Percentiles rank a stretch among this genome's conserved stretches.
Conservation (phyloP, 1,139 yeast species). For the Zygotorulaspora mrakii region DNA sequence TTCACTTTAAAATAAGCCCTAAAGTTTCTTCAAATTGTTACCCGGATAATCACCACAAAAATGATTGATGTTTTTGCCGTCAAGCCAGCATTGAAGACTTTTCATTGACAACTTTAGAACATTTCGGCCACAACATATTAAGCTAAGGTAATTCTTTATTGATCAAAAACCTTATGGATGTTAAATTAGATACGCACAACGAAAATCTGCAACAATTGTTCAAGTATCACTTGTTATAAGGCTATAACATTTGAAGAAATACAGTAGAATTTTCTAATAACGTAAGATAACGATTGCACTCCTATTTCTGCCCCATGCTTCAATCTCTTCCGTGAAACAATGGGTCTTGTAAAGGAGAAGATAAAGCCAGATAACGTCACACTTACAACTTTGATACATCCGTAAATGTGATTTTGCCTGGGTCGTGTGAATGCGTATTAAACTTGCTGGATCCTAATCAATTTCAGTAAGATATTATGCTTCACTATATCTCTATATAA, state of each 20-base stretch:
- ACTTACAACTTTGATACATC: constrained; percentile 31
- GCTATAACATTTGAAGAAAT: constrained; percentile 1
- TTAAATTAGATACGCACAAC: too few species aligned
- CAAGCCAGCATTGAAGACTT: too few species aligned
- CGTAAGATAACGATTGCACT: constrained; percentile 39
- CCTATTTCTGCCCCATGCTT: constrained; percentile 75
- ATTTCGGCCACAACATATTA: too few species aligned
- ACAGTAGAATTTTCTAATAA: background rate
- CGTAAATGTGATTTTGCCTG: constrained; percentile 19
- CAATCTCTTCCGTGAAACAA: constrained; percentile 46
- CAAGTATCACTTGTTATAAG: constrained; percentile 4
- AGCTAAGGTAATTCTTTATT: too few species aligned
- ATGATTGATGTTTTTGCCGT: background rate
- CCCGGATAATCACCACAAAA: background rate
- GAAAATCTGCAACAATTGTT: too few species aligned
- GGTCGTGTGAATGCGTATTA: constrained; percentile 29
- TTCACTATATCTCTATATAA: constrained; percentile 18
- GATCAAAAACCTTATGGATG: too few species aligned
- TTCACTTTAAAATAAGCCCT: background rate
- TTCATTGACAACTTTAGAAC: too few species aligned
- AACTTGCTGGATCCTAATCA: constrained; percentile 9
- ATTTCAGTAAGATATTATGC: constrained; percentile 16
- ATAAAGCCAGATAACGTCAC: constrained; percentile 45
- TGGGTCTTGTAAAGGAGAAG: constrained; percentile 73
- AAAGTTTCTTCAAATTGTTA: background rate